These are phyloP conservation scores for Styphnolobium japonicum DNA, from an alignment of 306 rosid genomes.

Conservation along the genomic window DNA sequence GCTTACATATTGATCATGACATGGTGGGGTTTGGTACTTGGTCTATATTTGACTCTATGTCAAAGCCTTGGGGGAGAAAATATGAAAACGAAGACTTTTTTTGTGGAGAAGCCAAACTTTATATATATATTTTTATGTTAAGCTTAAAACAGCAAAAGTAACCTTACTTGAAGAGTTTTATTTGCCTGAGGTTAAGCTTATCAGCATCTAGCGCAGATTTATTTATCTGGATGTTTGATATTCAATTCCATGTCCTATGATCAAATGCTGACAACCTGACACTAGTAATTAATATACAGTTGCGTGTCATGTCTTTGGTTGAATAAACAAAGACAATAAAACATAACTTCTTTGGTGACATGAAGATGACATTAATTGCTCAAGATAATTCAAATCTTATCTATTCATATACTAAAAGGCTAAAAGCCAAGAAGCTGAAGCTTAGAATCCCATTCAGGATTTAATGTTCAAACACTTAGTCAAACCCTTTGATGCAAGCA, in stretches of 20 bases:
- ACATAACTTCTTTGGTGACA: neutral
- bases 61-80: slow-evolving; percentile 14
- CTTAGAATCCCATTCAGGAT: neutral
- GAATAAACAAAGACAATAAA: neutral
- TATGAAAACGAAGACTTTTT: neutral
- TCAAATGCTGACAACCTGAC: neutral
- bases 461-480: neutral
- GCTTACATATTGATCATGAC: slow-evolving; percentile 22
- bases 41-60: slow-evolving; percentile 35
- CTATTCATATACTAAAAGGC: neutral
- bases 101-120: neutral
- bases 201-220: neutral
- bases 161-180: neutral
- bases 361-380: neutral
- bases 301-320: neutral
- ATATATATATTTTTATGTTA: neutral
- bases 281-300: neutral
- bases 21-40: neutral
- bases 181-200: neutral
- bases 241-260: neutral
- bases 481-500: neutral
- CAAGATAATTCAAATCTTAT: neutral
- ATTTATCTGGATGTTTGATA: neutral
- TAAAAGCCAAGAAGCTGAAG: neutral
- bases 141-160: slow-evolving; percentile 21